Evolutionary conservation across 2,329 filamentous ascomycete genomes (phyloP).

Genomic region (Orbilia oligospora): DNA sequence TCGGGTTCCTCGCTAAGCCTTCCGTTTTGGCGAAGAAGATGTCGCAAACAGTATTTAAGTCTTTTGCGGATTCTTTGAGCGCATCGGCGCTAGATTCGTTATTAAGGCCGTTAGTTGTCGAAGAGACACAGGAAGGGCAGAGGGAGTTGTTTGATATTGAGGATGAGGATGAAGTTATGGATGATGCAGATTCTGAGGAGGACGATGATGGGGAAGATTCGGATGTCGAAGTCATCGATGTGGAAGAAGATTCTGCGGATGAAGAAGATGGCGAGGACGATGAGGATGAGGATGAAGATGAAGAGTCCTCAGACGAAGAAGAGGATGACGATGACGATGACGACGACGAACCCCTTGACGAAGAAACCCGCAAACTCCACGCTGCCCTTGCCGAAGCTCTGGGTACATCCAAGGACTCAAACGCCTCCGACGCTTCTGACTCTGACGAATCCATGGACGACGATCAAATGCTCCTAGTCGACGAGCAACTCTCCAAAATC

Average conservation of each 20-base stretch:
- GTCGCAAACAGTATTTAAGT: slow-evolving; percentile 87
- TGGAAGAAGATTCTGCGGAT: slow-evolving; percentile 66
- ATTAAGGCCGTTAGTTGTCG: slow-evolving; percentile 79
- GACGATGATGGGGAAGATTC: slow-evolving; percentile 69
- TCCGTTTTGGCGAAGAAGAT: slow-evolving; percentile 88
- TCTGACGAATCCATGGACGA: slow-evolving; percentile 90
- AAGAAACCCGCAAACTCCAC: slow-evolving; percentile 73
- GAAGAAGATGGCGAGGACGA: slow-evolving; percentile 69
- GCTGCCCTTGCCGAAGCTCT: slow-evolving; percentile 83
- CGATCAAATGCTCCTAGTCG: slow-evolving; percentile 92
- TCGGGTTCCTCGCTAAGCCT: slow-evolving; percentile 89
- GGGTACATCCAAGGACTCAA: slow-evolving; percentile 73
- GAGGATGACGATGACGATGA: slow-evolving; percentile 69
- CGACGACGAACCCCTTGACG: slow-evolving; percentile 68
- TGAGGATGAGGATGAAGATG: slow-evolving; percentile 67
- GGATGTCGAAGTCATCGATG: slow-evolving; percentile 68
- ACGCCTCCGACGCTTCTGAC: slow-evolving; percentile 72
- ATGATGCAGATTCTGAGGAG: slow-evolving; percentile 67
- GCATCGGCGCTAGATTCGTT: slow-evolving; percentile 78
- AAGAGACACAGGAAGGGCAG: slow-evolving; percentile 86
- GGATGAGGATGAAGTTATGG: slow-evolving; percentile 72
- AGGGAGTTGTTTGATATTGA: slow-evolving; percentile 83
- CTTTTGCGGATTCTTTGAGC: slow-evolving; percentile 83
- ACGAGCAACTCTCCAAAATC: slow-evolving; percentile 85
- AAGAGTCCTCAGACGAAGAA: slow-evolving; percentile 68